A percentile compares a stretch with the other conserved stretches of the same genome.
These are phyloP conservation scores for Lonicera japonica DNA, from an alignment of 129 eudicot species.

Conservation along the genomic window DNA sequence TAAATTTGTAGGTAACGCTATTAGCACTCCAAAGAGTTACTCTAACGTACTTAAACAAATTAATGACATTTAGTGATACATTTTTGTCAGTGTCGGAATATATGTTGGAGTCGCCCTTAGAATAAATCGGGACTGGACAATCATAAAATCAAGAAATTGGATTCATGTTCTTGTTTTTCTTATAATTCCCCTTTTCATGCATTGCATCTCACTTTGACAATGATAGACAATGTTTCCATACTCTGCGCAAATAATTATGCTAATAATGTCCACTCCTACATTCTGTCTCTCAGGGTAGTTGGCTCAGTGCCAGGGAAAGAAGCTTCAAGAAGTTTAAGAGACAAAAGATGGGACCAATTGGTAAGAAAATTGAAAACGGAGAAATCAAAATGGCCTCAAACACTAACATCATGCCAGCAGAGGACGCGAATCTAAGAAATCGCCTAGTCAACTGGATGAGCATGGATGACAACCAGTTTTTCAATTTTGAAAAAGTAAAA, in stretches of 20 bases:
- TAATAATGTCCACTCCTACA: neutral
- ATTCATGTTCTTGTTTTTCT: too few species aligned
- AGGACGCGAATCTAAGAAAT: neutral
- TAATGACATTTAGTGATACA: too few species aligned
- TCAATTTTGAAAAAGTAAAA: constrained; percentile 8
- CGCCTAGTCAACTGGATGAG: constrained; percentile 23
- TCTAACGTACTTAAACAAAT: too few species aligned
- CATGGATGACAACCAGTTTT: constrained; percentile 11
- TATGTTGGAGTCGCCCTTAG: too few species aligned
- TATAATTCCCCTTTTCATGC: neutral
- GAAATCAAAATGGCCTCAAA: neutral
- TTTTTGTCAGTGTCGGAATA: too few species aligned
- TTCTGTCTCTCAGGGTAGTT: constrained; percentile 9
- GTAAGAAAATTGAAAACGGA: neutral
- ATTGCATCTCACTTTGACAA: neutral
- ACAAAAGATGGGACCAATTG: constrained; percentile 5
- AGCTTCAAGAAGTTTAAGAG: constrained; percentile 16
- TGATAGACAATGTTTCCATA: neutral
- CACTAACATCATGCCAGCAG: neutral
- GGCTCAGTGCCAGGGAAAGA: constrained; percentile 12
- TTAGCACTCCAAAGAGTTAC: too few species aligned
- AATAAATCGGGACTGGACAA: too few species aligned
- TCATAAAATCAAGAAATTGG: too few species aligned
- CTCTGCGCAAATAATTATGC: neutral
- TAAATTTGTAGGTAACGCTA: too few species aligned